phyloP scores from a whole-genome alignment of 2,329 filamentous ascomycete genomes.

The Blastomyces parvus region DNA sequence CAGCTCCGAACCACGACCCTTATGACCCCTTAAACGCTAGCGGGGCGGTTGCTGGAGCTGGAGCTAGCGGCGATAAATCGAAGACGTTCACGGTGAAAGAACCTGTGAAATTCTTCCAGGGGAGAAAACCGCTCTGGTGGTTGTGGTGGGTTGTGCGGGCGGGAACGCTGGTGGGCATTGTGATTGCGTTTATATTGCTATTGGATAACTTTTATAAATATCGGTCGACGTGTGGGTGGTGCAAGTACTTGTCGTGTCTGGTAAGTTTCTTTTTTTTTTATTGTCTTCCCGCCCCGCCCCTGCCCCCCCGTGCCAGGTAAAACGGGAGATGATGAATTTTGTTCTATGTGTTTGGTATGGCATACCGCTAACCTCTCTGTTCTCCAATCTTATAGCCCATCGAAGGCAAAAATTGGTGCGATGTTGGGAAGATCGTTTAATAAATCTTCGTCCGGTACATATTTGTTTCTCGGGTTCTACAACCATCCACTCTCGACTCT shows the following conservation, averaged over 20 bases:
- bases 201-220: slow-evolving; percentile 85
- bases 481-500: background rate
- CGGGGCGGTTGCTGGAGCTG: slow-evolving; percentile 29
- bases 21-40: slow-evolving; percentile 55
- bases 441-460: too few species aligned
- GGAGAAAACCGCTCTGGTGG: slow-evolving; percentile 92
- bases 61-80: slow-evolving; percentile 31
- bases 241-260: slow-evolving; percentile 88
- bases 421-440: slow-evolving; percentile 7
- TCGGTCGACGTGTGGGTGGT: slow-evolving; percentile 71
- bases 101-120: slow-evolving; percentile 52
- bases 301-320: too few species aligned
- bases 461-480: background rate
- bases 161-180: slow-evolving; percentile 65
- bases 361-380: background rate
- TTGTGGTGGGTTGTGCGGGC: slow-evolving; percentile 86
- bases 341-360: background rate
- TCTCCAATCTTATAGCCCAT: slow-evolving; percentile 5
- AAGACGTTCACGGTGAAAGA: slow-evolving; percentile 49
- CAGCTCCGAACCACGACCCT: slow-evolving; percentile 33
- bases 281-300: background rate
- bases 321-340: background rate
- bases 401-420: slow-evolving; percentile 8
- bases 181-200: slow-evolving; percentile 77
- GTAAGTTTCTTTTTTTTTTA: slow-evolving; percentile 47